Conservation (phyloP, 2,329 filamentous ascomycete genomes). For the Zymoseptoria crescenta region DNA sequence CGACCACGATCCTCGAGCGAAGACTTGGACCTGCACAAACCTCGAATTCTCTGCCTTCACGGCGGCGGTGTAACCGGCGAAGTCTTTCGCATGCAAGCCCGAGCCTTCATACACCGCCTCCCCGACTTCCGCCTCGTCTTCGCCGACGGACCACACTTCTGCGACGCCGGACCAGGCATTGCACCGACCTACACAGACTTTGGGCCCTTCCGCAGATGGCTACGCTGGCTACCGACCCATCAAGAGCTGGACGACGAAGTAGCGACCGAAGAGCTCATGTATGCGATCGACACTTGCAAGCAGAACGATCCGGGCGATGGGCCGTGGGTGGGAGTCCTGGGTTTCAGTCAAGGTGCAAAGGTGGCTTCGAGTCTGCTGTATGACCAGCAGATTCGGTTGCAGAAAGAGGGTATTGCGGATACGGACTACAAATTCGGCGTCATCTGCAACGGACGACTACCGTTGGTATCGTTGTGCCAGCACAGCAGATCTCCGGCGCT, state of each 20-base stretch:
- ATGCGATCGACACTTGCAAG: constrained; percentile 39
- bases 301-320: constrained; percentile 38
- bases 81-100: constrained; percentile 62
- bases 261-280: constrained; percentile 41
- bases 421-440: constrained; percentile 53
- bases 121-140: constrained; percentile 63
- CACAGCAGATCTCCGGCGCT: constrained; percentile 31
- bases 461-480: constrained; percentile 48
- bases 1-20: not conserved
- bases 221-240: constrained; percentile 56
- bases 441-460: constrained; percentile 54
- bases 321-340: constrained; percentile 44
- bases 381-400: constrained; percentile 51
- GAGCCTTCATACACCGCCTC: constrained; percentile 46
- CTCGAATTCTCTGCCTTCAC: constrained; percentile 72
- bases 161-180: constrained; percentile 54
- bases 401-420: constrained; percentile 31
- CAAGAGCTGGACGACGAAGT: constrained; percentile 44
- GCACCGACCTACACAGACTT: constrained; percentile 56
- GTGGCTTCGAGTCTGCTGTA: constrained; percentile 40
- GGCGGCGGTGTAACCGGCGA: constrained; percentile 66
- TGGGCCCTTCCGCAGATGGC: constrained; percentile 58
- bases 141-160: constrained; percentile 60
- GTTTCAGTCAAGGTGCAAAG: constrained; percentile 46
- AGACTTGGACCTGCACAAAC: constrained; percentile 28